Base-by-base conservation (phyloP, 2,329 filamentous ascomycete genomes). In the Teratosphaeriaceae sp. region DNA sequence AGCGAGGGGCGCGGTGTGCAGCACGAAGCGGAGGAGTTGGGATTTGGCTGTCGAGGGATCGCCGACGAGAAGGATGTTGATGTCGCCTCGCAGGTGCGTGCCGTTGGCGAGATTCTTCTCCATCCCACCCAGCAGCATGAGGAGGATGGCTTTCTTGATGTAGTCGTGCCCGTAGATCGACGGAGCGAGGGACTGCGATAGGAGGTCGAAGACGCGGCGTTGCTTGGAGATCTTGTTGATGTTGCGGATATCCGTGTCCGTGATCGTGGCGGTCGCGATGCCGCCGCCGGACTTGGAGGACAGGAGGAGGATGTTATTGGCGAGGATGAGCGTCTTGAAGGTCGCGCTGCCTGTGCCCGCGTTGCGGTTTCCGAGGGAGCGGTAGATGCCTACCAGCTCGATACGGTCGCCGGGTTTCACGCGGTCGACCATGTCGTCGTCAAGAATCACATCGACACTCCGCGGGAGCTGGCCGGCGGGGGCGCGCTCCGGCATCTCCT, bases 81-180 rank as follows among this genome's bases (percentile, higher is more conserved):
- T 97, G 60, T 98, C 92, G 71, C 92, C 92, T 76, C 92, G 84
- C 63, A 98, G 70, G 77, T 98, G 92, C 1, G 92, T 97, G 45
- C 92, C 92, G 56, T 98, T 98, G 50, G 97, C 92, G 44, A 98
- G 68, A 59, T 98, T 98, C 75, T 98, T 98, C 72, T 98, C 92
- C 76, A 94, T 88, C 45, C 92, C 92, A 59, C 92, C 86, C 12
- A 98, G 73, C 21, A 98, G 76, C 86, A 97, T 94, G 38, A 98
- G 79, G 23, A 98, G 69, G 52, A 98, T 94, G 0, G 92, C 92
- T 67, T 94, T 96, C 68, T 98, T 98, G 69, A 98, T 94, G 63
- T 96, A 85, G 59, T 94, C 89, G 58, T 98, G 92, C 0, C 92
- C 92, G 58, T 88, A 96, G 46, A 98, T 98, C 68, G 89, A 96